A percentile compares a stretch with the other conserved stretches of the same genome.
These are phyloP conservation scores for Umbelopsis sp. DNA, from an alignment of 192 early-diverging fungal species.

Conservation along the genomic window DNA sequence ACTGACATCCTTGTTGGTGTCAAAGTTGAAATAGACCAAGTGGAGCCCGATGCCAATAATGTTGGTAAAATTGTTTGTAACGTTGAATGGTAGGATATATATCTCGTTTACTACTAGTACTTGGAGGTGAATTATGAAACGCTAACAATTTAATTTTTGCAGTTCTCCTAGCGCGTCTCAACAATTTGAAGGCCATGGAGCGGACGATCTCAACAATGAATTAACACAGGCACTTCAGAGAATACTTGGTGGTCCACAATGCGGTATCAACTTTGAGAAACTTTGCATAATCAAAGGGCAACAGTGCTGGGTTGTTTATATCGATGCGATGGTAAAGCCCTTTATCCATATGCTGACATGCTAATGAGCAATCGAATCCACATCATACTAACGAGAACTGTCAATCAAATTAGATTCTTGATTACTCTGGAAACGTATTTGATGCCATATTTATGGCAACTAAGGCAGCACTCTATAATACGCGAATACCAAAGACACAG, in stretches of 20 bases:
- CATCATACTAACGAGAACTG: not conserved
- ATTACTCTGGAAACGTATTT: slow-evolving; percentile 83
- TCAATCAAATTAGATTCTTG: slow-evolving; percentile 59
- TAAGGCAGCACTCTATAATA: slow-evolving; percentile 87
- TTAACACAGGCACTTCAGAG: slow-evolving; percentile 82
- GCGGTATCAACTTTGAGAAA: slow-evolving; percentile 82
- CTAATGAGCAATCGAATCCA: too few relatives aligned
- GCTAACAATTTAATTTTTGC: not conserved
- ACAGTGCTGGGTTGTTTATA: slow-evolving; percentile 88
- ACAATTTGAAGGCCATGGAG: slow-evolving; percentile 76
- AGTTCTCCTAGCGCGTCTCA: slow-evolving; percentile 82
- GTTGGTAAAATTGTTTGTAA: slow-evolving; percentile 77
- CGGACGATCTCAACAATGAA: slow-evolving; percentile 84
- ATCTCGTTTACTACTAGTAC: too few relatives aligned
- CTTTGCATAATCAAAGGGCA: slow-evolving; percentile 91
- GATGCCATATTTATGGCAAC: slow-evolving; percentile 87
- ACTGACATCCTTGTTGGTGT: slow-evolving; percentile 94
- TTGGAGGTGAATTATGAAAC: too few relatives aligned
- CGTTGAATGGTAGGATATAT: slow-evolving; percentile 79
- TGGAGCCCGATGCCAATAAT: slow-evolving; percentile 61
- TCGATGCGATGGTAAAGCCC: slow-evolving; percentile 79
- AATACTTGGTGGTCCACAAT: slow-evolving; percentile 76
- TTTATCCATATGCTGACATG: too few relatives aligned
- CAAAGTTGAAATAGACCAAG: slow-evolving; percentile 87
- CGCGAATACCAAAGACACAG: slow-evolving; percentile 80